Evolutionary conservation across 2,329 filamentous ascomycete species (phyloP), one percentile per base, ranked within the genome.

Genomic region (Phoma sp.): DNA sequence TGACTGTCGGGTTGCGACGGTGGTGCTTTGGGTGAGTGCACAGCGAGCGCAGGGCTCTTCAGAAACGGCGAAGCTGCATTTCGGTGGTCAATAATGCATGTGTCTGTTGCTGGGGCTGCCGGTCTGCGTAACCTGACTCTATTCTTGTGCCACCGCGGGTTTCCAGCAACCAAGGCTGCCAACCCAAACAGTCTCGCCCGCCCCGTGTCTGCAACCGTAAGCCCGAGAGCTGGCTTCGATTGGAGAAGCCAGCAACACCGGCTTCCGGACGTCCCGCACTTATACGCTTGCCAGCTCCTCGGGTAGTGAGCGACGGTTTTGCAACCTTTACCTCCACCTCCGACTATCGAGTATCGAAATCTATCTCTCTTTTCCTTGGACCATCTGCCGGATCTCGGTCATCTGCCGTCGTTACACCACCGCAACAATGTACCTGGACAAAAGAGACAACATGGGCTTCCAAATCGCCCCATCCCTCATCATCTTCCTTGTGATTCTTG

Each of bases 401-500:
- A 42, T 41, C 41, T 25, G 37, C 37, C 18, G 14, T 25, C 11
- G 42, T 42, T 38, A 52, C 33, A 43, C 38, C 33, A 43, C 33
- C 23, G 23, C 49, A 41, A 33, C 27, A 32, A 62, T 61, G 58
- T 48, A 58, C 18, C 39, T 67, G 22, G 43, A 58, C 8, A 66
- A 65, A 45, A 58, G 65, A 58, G 60, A 65, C 48, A 67, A 69
- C 49, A 67, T 65, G 60, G 69, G 61, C 29, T 71, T 65, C 52
- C 40, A 60, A 1, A 57, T 73, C 18, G 59, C 60, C 29, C 68
- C 67, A 4, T 33, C 54, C 10, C 52, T 65, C 10, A 69, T 73
- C 55, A 64, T 72, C 36, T 58, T 73, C 44, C 60, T 72, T 6
- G 61, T 65, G 43, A 70, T 72, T 41, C 58, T 72, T 7, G 68